Percentiles rank a stretch among this genome's conserved stretches.
phyloP scores from a whole-genome alignment of 2,329 filamentous ascomycete species.

The Neonectria magnoliae region DNA sequence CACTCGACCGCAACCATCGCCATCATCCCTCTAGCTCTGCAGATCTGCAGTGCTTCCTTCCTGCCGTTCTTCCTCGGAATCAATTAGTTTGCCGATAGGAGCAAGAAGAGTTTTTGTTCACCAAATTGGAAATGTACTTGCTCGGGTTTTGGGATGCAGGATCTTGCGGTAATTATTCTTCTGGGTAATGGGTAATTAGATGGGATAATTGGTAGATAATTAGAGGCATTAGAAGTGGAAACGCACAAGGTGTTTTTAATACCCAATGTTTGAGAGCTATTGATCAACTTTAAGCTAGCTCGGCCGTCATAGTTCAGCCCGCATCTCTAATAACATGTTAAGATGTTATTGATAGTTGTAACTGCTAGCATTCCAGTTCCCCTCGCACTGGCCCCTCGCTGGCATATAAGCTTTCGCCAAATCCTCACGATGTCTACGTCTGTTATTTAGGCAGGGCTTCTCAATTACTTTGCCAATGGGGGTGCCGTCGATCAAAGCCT shows the following conservation, averaged over 20 bases:
- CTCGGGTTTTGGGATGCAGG: background rate
- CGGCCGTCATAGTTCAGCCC: too few species aligned
- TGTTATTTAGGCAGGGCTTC: too few species aligned
- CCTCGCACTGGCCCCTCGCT: too few species aligned
- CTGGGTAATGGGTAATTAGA: background rate
- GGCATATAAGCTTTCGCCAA: too few species aligned
- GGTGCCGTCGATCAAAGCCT: too few species aligned
- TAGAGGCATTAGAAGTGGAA: background rate
- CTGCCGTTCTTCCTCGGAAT: constrained; percentile 40
- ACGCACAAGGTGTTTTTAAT: background rate
- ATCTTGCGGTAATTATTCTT: background rate
- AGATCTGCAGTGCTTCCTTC: constrained; percentile 36
- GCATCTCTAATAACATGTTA: too few species aligned
- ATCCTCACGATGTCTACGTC: too few species aligned
- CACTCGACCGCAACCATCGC: constrained; percentile 42
- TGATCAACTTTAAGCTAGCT: background rate
- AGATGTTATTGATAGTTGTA: too few species aligned
- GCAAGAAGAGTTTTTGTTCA: background rate
- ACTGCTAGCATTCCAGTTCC: too few species aligned
- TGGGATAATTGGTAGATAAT: background rate
- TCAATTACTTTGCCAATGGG: too few species aligned
- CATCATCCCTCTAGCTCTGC: constrained; percentile 40
- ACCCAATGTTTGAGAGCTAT: background rate
- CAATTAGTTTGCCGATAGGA: background rate
- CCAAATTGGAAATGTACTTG: background rate